These are phyloP conservation scores for Leccinum variicolor DNA, from an alignment of 768 basidiomycete genomes.

Conservation along the genomic window DNA sequence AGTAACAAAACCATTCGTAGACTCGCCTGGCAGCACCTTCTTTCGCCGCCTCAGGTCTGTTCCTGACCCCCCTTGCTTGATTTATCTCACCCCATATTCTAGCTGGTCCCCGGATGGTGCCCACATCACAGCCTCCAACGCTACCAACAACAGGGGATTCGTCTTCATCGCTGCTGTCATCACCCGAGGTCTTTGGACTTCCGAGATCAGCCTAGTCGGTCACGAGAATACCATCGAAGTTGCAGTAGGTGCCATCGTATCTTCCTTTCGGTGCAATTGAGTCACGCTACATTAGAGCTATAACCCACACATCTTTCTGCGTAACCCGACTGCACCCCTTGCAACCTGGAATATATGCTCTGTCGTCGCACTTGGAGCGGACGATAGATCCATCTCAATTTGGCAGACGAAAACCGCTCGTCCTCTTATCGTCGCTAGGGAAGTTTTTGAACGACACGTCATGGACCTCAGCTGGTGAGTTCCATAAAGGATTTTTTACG, in stretches of 20 bases:
- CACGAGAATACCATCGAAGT: slow-evolving; percentile 98
- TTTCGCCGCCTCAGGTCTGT: slow-evolving; percentile 82
- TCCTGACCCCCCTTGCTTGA: neutral
- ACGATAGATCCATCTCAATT: slow-evolving; percentile 89
- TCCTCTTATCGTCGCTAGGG: slow-evolving; percentile 89
- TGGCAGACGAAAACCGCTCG: slow-evolving; percentile 94
- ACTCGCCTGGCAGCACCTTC: slow-evolving; percentile 93
- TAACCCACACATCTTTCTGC: slow-evolving; percentile 92
- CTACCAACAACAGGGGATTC: slow-evolving; percentile 92
- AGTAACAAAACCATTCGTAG: slow-evolving; percentile 86
- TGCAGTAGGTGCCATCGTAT: slow-evolving; percentile 53
- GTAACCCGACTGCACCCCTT: slow-evolving; percentile 63
- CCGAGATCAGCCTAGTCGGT: slow-evolving; percentile 91
- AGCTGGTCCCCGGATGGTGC: slow-evolving; percentile 99
- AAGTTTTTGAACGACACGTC: slow-evolving; percentile 92
- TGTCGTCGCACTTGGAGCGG: slow-evolving; percentile 90
- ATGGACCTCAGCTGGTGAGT: slow-evolving; percentile 93
- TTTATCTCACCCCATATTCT: slow-evolving; percentile 1
- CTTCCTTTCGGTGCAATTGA: neutral
- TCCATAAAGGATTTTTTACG: neutral
- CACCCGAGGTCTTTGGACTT: slow-evolving; percentile 82
- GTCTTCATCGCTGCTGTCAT: slow-evolving; percentile 98
- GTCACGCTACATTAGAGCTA: slow-evolving; percentile 41
- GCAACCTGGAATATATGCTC: slow-evolving; percentile 84
- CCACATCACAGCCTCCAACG: slow-evolving; percentile 95